Base-by-base conservation (phyloP, 2,329 filamentous ascomycete genomes). In the Beauveria scarabaeidicola region DNA sequence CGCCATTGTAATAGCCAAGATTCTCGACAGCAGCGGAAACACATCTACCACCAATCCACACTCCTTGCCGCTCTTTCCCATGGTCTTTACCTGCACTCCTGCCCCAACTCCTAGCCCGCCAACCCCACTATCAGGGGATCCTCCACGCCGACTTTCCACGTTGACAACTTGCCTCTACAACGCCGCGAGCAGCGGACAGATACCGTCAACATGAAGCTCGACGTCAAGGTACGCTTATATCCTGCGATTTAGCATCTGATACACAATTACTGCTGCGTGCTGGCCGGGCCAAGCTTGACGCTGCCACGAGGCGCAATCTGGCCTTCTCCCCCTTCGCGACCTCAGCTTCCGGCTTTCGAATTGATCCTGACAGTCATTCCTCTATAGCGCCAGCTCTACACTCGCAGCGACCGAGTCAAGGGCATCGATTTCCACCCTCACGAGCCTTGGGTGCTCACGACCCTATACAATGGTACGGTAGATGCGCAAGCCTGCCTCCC, bases 401-500 rank as follows among this genome's bases (percentile, higher is more conserved):
- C 90, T 75, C 85, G 91, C 76, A 95, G 90, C 70, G 91, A 97
- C 83, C 88, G 93, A 78, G 93, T 97, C 67, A 97, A 97, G 79
- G 89, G 89, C 72, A 91, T 96, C 75, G 93, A 97, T 79, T 97
- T 97, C 74, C 93, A 97, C 74, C 92, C 91, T 46, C 90, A 91
- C 61, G 93, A 97, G 79, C 91, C 92, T 85, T 97, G 93, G 90
- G 90, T 92, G 66, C 83, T 97, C 70, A 97, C 93, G 36, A 97
- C 94, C 25, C 80, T 99, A 65, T 99, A 99, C 77, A 96, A 90
- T 79, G 91, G 89, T 91, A 85, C 74, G 81, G 63, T 29, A 47
- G 11, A 41, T 29, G 41, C 23, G 27, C 44, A 29, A 17, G 23
- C 13, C 10, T 41, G 53, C 47, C 43, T 41, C 51, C 27, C 38